Base-by-base conservation (phyloP, 345 rosid species). In the Kernera saxatilis region DNA sequence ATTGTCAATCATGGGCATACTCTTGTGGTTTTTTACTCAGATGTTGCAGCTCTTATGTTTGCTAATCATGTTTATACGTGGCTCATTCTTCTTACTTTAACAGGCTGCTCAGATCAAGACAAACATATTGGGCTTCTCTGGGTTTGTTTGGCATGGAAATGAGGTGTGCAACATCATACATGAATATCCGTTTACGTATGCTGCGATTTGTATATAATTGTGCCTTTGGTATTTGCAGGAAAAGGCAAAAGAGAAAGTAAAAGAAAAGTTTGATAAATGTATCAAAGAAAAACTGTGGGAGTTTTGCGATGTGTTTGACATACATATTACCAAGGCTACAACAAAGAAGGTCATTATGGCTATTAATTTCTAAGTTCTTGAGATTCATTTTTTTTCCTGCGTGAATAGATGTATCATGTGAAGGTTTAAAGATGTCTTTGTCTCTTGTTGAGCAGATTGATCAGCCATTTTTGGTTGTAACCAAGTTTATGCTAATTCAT, bases 111-210 rank as follows among this genome's bases (percentile, higher is more conserved):
- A 91, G 81, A 71, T 93, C 69, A 93, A 85, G 90, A 85, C 86
- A 59, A 85, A 91, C 75, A 84, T 93, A 74, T 81, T 86, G 43
- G 83, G 87, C 44, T 93, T 93, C 77, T 91, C 97, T 78, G 98
- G 97, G 49, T 93, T 91, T 76, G 97, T 89, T 49, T 93, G 97
- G 97, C 94, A 77, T 82, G 94, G 82, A 64, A 82, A 93, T 67
- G 96, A 91, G 98, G 98, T 93, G 81, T 8, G 69, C n/a, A 40
- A 51, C 10, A 46, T 59, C 25, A 67, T 43, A 17, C 26, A 39
- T 40, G 14, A 35, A 25, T 3, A 33, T 59, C 67, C 8, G 19
- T 43, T 60, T 67, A 60, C 18, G 30, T 45, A 49, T 25, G 60
- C 40, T 45, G 32, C 67, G 10, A 32, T 23, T 43, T 3, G 45